Evolutionary conservation across 257 asterid species (phyloP).

Genomic region (Cinchona pubescens): DNA sequence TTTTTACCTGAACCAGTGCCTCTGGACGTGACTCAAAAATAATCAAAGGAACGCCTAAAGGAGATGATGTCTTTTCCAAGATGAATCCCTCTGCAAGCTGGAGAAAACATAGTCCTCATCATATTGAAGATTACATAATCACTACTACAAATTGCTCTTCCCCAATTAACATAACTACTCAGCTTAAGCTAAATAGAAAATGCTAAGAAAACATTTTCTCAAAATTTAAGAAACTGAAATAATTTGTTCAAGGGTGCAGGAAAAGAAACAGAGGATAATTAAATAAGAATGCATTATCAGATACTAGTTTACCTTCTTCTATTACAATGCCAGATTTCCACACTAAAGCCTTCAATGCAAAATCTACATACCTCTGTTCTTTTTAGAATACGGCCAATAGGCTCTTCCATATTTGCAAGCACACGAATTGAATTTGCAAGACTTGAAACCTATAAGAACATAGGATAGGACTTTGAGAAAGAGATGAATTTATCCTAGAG

Average conservation of each 20-base stretch:
- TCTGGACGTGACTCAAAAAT: slow-evolving; percentile 90
- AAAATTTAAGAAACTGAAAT: not conserved
- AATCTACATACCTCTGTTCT: slow-evolving; percentile 59
- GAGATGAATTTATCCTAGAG: slow-evolving; percentile 3
- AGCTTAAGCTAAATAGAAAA: not conserved
- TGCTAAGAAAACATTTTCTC: not conserved
- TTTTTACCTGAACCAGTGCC: slow-evolving; percentile 73
- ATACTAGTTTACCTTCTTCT: not conserved
- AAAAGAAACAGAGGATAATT: not conserved
- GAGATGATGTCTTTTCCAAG: slow-evolving; percentile 67
- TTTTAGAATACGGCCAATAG: slow-evolving; percentile 63
- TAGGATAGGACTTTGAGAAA: slow-evolving; percentile 4
- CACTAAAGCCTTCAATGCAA: not conserved
- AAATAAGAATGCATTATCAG: not conserved
- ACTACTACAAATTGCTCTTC: not conserved
- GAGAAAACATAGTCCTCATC: slow-evolving; percentile 13
- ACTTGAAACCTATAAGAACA: slow-evolving; percentile 37
- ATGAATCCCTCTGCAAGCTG: slow-evolving; percentile 76
- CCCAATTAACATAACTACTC: not conserved
- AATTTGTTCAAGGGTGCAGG: not conserved
- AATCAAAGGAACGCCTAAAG: slow-evolving; percentile 71
- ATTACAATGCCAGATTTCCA: not conserved
- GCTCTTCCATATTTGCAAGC: slow-evolving; percentile 82
- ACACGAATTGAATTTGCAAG: slow-evolving; percentile 68
- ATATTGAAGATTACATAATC: not conserved